Conservation (phyloP, 768 basidiomycete species). For the Pleurotus giganteus region DNA sequence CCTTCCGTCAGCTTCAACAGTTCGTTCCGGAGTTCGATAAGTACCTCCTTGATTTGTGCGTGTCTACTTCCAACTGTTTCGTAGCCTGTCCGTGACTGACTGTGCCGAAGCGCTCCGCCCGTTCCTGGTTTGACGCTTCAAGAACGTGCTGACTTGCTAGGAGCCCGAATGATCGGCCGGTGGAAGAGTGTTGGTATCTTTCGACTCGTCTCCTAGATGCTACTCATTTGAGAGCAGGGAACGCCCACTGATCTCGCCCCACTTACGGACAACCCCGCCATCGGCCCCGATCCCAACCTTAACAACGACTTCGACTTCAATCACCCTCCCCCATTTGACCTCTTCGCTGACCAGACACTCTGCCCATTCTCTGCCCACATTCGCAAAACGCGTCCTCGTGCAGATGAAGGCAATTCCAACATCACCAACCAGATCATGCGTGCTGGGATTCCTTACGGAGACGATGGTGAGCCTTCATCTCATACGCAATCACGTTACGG, state of each 20-base stretch:
- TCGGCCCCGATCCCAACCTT: conserved; percentile 12
- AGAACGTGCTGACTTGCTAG: conserved; percentile 24
- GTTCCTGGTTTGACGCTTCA: conserved; percentile 15
- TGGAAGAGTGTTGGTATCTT: conserved; percentile 26
- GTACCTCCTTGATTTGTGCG: conserved; percentile 14
- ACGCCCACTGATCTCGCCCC: conserved; percentile 6
- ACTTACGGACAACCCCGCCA: conserved; percentile 17
- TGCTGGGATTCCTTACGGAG: conserved; percentile 33
- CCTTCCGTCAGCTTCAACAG: conserved; percentile 32
- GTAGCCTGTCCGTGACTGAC: not conserved
- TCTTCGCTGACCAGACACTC: conserved; percentile 6
- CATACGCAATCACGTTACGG: not conserved
- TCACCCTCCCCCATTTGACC: not conserved
- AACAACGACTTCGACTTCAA: conserved; percentile 29
- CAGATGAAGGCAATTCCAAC: conserved; percentile 15
- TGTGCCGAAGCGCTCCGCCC: conserved; percentile 12
- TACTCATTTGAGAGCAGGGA: conserved; percentile 7
- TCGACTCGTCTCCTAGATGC: not conserved
- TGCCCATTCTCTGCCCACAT: conserved; percentile 28
- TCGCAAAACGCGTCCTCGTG: conserved; percentile 27
- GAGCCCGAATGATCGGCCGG: conserved; percentile 30
- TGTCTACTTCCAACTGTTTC: not conserved
- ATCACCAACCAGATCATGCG: conserved; percentile 25
- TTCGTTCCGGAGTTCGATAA: conserved; percentile 29
- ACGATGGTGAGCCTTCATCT: conserved; percentile 11